phyloP scores from a whole-genome alignment of 2,329 filamentous ascomycete species.

The Monosporascus ibericus region DNA sequence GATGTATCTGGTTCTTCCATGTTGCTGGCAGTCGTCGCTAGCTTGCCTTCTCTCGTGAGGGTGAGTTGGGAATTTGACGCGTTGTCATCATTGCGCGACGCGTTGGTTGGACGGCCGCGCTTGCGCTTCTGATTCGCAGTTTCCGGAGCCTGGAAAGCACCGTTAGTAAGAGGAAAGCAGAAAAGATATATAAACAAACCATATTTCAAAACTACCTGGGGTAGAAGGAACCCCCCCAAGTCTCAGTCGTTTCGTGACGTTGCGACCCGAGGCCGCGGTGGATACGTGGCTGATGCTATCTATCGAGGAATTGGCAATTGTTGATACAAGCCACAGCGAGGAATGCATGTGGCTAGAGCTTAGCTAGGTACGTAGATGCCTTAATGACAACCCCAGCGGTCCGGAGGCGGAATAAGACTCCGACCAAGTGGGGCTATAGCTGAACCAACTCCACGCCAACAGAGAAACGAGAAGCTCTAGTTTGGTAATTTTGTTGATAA shows the following conservation, averaged over 20 bases:
- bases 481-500: not conserved
- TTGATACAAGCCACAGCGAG: not conserved
- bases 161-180: conserved; percentile 2
- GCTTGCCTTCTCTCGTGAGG: conserved; percentile 10
- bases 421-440: no score
- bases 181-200: conserved; percentile 1
- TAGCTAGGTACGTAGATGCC: no score
- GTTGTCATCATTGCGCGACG: conserved; percentile 27
- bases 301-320: not conserved
- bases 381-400: no score
- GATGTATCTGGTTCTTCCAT: conserved; percentile 11
- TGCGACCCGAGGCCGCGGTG: not conserved
- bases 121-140: conserved; percentile 34
- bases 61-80: conserved; percentile 17
- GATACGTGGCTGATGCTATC: not conserved
- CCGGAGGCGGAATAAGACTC: no score
- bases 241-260: not conserved
- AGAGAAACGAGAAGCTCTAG: not conserved
- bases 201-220: not conserved
- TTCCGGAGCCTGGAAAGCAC: conserved; percentile 14
- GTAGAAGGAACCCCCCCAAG: not conserved
- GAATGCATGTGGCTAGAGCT: not conserved
- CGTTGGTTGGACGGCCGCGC: conserved; percentile 36
- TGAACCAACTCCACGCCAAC: no score
- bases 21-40: conserved; percentile 4